phyloP scores from a whole-genome alignment of 2,329 filamentous ascomycete genomes.

The Ascosphaera pollenicola region DNA sequence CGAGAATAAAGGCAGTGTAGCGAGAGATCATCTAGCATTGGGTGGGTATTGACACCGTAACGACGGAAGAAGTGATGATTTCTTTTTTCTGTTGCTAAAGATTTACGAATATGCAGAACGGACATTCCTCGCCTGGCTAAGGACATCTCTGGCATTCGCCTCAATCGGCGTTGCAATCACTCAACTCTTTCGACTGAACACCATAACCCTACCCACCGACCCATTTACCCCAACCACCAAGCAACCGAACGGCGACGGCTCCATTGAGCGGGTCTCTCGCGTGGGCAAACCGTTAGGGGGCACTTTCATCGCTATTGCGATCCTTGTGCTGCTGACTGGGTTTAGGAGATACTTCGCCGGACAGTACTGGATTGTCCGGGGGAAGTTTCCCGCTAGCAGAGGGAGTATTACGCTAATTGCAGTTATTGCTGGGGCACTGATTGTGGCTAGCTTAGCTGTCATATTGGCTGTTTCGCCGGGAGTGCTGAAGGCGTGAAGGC shows the following conservation, averaged over 20 bases:
- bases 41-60: constrained; percentile 20
- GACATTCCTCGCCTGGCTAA: constrained; percentile 47
- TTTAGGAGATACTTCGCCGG: constrained; percentile 45
- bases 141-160: constrained; percentile 42
- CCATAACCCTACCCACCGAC: constrained; percentile 13
- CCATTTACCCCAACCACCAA: constrained; percentile 4
- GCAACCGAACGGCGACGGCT: constrained; percentile 8
- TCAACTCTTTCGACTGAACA: constrained; percentile 43
- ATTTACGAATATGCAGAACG: constrained; percentile 25
- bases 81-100: constrained; percentile 2
- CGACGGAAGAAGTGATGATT: background rate
- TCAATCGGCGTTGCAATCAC: constrained; percentile 44
- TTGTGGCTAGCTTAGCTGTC: constrained; percentile 36
- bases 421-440: constrained; percentile 31
- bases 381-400: constrained; percentile 42
- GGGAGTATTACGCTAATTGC: constrained; percentile 38
- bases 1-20: constrained; percentile 45
- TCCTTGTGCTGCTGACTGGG: constrained; percentile 37
- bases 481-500: constrained; percentile 3
- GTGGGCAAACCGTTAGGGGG: constrained; percentile 40
- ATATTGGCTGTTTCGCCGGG: constrained; percentile 32
- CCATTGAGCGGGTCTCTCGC: constrained; percentile 20
- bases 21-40: constrained; percentile 40
- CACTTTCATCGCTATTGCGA: constrained; percentile 39
- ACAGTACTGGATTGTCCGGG: constrained; percentile 43